Base-by-base conservation (phyloP, 1,284 basidiomycete species). In the Cryptococcus neoformans region DNA sequence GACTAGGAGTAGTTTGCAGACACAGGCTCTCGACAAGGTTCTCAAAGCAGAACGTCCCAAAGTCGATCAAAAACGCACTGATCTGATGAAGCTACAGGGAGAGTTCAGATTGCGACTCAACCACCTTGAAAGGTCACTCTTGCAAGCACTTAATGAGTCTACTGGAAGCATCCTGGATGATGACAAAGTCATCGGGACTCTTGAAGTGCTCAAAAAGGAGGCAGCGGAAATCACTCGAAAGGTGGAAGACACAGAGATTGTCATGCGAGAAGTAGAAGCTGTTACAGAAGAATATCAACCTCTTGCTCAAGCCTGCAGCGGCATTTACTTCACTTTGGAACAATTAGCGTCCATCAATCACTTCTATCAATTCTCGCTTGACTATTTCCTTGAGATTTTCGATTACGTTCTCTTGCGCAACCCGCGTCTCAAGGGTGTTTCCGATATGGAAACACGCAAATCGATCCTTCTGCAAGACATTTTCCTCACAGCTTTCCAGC, bases 341-440 rank as follows among this genome's bases (percentile, higher is more conserved):
- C 94, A 97, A 71, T 83, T 99, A 51, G 88, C 92, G 68, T 82
- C 89, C 53, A 85, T 98, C 79, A 92, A 96, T 71, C 95, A 98
- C 79, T 99, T 99, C 81, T 99, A 99, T 75, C 92, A 98, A 75
- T 99, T 99, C 82, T 98, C 95, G 1, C 83, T 99, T 52, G 87
- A 84, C 44, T 98, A 96, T 82, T 99, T 99, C 87, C 85, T 98
- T 60, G 93, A 97, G 74, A 95, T 99, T 67, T 99, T 99, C 78
- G 92, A 98, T 79, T 91, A 89, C 66, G 86, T 98, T 55, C 83
- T 99, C 7, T 87, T 89, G 62, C 87, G 90, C 67, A 98, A 98
- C 74, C 92, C 93, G 7, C 89, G 92, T 73, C 83, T 97, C 60
- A 85, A 85, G 71, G 85, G 83, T 60, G 81, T 96, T 58, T 82